Conservation (phyloP, 2,329 filamentous ascomycete species). For the Blastomyces percursus region DNA sequence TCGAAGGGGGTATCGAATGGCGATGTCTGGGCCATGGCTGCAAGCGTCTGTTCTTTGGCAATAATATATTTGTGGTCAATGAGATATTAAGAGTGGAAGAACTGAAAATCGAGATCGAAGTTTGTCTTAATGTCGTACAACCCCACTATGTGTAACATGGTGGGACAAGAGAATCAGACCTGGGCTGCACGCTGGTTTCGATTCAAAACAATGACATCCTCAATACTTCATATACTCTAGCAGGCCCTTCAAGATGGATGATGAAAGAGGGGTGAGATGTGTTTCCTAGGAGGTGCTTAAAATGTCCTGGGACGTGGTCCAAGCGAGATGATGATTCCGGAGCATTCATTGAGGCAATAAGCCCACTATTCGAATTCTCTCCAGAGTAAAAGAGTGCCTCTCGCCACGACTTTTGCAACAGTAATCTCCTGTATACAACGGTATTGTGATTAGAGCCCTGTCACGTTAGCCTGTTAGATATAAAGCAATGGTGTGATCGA, state of each 20-base stretch:
- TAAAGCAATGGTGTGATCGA: too few species aligned
- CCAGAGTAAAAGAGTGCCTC: background rate
- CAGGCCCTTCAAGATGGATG: background rate
- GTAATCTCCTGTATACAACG: background rate
- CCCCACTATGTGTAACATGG: background rate
- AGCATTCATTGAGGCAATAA: background rate
- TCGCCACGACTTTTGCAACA: background rate
- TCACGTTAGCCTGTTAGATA: background rate
- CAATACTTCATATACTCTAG: background rate
- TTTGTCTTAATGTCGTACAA: background rate
- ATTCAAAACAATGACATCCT: background rate
- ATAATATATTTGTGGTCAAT: background rate
- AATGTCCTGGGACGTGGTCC: background rate
- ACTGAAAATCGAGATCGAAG: background rate
- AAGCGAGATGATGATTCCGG: background rate
- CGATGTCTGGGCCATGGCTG: slow-evolving; percentile 8
- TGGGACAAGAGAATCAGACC: background rate
- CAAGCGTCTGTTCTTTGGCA: background rate
- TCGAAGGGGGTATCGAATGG: slow-evolving; percentile 31
- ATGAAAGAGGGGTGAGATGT: background rate
- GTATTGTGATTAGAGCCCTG: background rate
- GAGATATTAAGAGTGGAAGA: background rate
- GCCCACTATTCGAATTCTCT: background rate
- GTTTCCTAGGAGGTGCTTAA: background rate
- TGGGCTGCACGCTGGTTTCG: background rate